Base-by-base conservation (phyloP, 305 asterid species). In the Rubia peregrina region DNA sequence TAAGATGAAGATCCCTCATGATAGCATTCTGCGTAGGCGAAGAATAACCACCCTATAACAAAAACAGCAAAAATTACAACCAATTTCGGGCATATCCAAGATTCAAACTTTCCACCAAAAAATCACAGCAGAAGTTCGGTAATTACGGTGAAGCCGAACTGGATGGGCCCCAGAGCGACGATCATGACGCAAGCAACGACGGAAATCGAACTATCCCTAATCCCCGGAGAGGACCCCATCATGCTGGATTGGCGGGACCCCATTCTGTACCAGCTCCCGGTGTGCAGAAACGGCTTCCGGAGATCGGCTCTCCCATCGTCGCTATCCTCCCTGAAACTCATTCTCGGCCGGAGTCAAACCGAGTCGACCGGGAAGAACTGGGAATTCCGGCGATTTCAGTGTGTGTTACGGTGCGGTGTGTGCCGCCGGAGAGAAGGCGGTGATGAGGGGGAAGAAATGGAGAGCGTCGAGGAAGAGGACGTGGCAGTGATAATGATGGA, bases 251-350 rank as follows among this genome's bases (percentile, higher is more conserved):
- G 96, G 71, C 90, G 79, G 46, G 98, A 92, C 4, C 98, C 85
- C 98, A 92, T 90, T 33, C 94, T 81, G 46, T 92, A 92, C 98
- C 96, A 92, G 78, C 98, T 92, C 74, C 96, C 98, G 7, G 98
- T 92, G 40, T 92, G 98, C 68, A 92, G 78, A 79, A 92, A 90
- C 61, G 98, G 98, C 81, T 92, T 90, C 90, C 83, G 80, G 75
- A 88, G 85, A 83, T 90, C 95, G 41, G 89, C 91, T 60, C 89
- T 82, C 40, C 88, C 92, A 69, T 88, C 96, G 9, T 84, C 81
- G 63, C 75, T 76, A 7, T 86, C 98, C 60, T 91, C 96, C 71
- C 92, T 78, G 77, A 82, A 89, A 83, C 96, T 91, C 98, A 88
- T 89, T 69, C 67, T n/a, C 65, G 33, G 11, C 19, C 56, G 55